Evolutionary conservation across 176 grass and related monocot species (phyloP), one percentile per base, ranked within the genome.

Genomic region (Coix lacrymajobi): DNA sequence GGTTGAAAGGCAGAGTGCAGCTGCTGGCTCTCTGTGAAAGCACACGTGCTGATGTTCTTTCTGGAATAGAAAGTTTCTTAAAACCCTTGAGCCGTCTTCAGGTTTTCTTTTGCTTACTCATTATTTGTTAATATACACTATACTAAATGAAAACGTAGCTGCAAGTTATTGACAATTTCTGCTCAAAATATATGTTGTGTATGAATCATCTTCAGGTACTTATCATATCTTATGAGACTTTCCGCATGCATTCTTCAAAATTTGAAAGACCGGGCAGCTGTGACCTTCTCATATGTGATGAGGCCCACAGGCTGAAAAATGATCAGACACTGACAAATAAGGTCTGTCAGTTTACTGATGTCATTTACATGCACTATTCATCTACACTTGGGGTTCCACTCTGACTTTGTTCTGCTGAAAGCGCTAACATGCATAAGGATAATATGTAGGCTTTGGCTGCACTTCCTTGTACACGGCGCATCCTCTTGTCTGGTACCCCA

Each of bases 291-390:
- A 98, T 98, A 91, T 98, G 96, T 10, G 92, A 98, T 26, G 96
- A 98, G 69, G 96, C 96, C 68, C 96, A 98, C 81, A 93, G 96
- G 85, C 82, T 98, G 62, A 98, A 98, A 77, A 98, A 98, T 76
- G 96, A 93, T 57, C 96, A 98, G 79, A 98, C 96, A 70, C 76
- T 98, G 32, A 98, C 96, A 70, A 98, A 98, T 83, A 93, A 89
- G 82, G 96, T 98, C 81, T 30, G 70, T 15, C 28, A 85, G 17
- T 62, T 76, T 83, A 31, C 17, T 19, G 76, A 79, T 62, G 41
- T 77, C 70, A 20, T 79, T 78, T 76, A 60, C 71, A 56, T 22
- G 57, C 16, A 41, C 34, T 20, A 77, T 66, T 25, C 33, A 14
- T 76, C 52, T 77, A 36, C 65, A 46, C 25, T 57, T 66, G 20